These are phyloP conservation scores for Globisporangium heterothallicum DNA, from an alignment of 352 stramenopile genomes.

Conservation along the genomic window DNA sequence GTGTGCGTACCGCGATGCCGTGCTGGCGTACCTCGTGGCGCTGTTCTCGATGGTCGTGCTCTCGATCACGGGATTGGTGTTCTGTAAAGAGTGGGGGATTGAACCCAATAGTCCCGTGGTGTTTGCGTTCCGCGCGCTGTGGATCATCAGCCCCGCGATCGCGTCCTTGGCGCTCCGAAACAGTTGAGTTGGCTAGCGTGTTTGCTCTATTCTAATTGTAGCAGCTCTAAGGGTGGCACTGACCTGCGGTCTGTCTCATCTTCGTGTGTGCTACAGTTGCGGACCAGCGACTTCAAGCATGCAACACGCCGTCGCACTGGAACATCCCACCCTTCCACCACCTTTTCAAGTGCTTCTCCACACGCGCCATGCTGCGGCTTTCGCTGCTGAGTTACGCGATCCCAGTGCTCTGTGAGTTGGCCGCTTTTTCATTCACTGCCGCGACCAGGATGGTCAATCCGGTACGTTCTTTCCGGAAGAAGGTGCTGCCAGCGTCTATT, in stretches of 20 bases:
- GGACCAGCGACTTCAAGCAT: conserved; percentile 59
- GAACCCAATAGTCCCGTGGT: conserved; percentile 40
- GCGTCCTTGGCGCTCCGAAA: conserved; percentile 69
- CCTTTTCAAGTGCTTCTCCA: conserved; percentile 79
- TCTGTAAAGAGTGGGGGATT: conserved; percentile 82
- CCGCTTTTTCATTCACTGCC: conserved; percentile 81
- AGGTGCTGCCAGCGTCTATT: neutral
- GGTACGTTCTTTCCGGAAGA: conserved; percentile 26
- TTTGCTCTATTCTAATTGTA: neutral
- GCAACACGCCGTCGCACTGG: conserved; percentile 78
- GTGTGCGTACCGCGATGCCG: conserved; percentile 76
- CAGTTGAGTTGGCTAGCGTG: conserved; percentile 44
- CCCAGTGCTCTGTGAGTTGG: conserved; percentile 75
- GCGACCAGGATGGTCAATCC: conserved; percentile 86
- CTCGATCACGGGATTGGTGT: conserved; percentile 73
- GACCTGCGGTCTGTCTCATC: conserved; percentile 6
- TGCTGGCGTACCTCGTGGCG: conserved; percentile 74
- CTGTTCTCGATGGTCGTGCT: conserved; percentile 78
- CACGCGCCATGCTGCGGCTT: conserved; percentile 67
- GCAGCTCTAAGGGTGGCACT: neutral
- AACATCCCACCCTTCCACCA: conserved; percentile 79
- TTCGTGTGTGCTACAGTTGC: conserved; percentile 37
- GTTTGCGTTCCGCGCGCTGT: conserved; percentile 53
- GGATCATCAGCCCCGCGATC: conserved; percentile 65
- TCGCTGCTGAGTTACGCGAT: conserved; percentile 79